phyloP scores from a whole-genome alignment of 2,329 filamentous ascomycete species.

The Monilinia vaccinii-corymbosi region DNA sequence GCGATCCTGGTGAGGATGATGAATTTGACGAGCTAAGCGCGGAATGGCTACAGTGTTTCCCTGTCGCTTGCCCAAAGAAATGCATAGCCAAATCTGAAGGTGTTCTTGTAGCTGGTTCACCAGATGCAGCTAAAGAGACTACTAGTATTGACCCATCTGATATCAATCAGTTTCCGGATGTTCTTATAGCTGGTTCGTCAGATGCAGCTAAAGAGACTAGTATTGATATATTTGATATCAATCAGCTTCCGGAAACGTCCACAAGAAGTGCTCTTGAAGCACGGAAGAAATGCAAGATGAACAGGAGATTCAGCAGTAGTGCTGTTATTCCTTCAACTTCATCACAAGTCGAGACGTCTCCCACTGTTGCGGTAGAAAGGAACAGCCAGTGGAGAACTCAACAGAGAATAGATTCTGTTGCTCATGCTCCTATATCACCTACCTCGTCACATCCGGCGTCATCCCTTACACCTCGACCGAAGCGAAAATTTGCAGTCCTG shows the following conservation, averaged over 20 bases:
- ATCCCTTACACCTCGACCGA: neutral
- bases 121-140: neutral
- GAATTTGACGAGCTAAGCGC: slow-evolving; percentile 7
- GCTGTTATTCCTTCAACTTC: slow-evolving; percentile 4
- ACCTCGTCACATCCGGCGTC: neutral
- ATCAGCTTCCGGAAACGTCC: slow-evolving; percentile 1
- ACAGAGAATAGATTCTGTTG: neutral
- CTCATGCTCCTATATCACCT: neutral
- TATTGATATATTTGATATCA: slow-evolving; percentile 4
- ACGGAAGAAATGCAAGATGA: neutral
- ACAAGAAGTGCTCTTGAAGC: slow-evolving; percentile 3
- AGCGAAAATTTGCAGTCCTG: neutral
- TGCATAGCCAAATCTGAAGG: no score
- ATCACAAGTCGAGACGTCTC: neutral
- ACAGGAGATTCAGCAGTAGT: neutral
- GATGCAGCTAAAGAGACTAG: neutral
- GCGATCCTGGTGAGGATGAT: neutral
- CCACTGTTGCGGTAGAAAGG: neutral
- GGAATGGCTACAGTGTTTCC: neutral
- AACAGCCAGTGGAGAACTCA: neutral
- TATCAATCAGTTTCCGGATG: neutral
- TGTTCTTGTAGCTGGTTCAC: neutral
- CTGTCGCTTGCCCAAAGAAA: neutral
- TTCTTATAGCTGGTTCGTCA: neutral
- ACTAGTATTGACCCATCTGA: neutral